A percentile compares a stretch with the other conserved stretches of the same genome.
phyloP scores from a whole-genome alignment of 164 flowering plant genomes.

The Akebia trifoliata region DNA sequence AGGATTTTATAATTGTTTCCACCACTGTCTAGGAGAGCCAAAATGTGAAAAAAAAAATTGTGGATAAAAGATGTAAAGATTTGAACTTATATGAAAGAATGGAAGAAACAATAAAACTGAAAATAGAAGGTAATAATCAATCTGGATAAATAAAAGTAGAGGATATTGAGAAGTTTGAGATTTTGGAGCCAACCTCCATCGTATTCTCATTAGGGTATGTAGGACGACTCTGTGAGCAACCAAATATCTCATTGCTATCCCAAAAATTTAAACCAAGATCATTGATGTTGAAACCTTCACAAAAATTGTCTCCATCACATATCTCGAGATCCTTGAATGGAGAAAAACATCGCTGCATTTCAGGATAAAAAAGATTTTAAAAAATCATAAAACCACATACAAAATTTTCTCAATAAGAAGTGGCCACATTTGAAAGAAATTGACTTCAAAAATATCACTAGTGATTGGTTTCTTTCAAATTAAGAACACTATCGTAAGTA shows the following conservation, averaged over 20 bases:
- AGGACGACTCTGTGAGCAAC: conserved; percentile 28
- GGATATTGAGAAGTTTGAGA: background rate
- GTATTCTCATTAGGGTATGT: conserved; percentile 28
- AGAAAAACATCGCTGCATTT: conserved; percentile 28
- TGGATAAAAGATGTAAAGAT: too few relatives aligned
- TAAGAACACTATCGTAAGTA: background rate
- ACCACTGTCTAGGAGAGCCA: too few relatives aligned
- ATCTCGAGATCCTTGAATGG: conserved; percentile 30
- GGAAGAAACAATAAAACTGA: background rate
- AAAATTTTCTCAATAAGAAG: too few relatives aligned
- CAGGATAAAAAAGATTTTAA: background rate
- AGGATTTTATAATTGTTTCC: too few relatives aligned
- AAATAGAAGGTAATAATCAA: background rate
- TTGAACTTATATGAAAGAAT: background rate
- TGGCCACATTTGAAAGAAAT: background rate
- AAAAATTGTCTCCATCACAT: conserved; percentile 29
- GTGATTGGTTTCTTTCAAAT: background rate
- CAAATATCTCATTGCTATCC: conserved; percentile 32
- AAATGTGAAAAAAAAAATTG: too few relatives aligned
- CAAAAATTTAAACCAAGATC: conserved; percentile 37
- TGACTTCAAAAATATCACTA: background rate
- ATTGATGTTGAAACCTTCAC: conserved; percentile 38
- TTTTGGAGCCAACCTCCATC: conserved; percentile 41
- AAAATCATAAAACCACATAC: background rate
- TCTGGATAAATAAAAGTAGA: background rate